phyloP scores from a whole-genome alignment of 345 rosid species.

The Rhodamnia rubescens region DNA sequence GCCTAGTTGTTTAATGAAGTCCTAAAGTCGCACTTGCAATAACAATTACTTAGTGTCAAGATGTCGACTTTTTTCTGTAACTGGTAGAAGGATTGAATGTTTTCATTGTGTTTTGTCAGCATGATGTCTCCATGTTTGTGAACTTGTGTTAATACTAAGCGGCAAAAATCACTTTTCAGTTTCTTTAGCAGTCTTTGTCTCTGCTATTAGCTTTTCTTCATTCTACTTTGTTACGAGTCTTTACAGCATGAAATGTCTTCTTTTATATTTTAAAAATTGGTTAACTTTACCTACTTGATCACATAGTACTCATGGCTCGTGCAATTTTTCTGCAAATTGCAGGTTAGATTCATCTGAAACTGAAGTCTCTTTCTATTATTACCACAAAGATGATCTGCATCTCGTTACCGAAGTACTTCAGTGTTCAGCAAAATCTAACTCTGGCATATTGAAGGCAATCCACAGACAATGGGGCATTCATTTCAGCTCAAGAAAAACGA shows the following conservation, averaged over 20 bases:
- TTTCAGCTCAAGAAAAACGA: constrained; percentile 20
- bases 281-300: neutral
- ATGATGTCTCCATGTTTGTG: neutral
- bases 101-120: neutral
- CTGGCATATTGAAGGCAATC: constrained; percentile 48
- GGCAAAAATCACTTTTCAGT: neutral
- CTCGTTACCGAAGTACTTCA: constrained; percentile 51
- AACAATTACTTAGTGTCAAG: neutral
- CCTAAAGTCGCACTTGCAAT: neutral
- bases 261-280: neutral
- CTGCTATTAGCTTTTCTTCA: neutral
- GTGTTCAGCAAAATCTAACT: constrained; percentile 34
- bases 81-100: neutral
- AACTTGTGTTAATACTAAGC: neutral
- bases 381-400: constrained; percentile 49
- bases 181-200: neutral
- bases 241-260: neutral
- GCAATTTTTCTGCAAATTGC: constrained; percentile 24
- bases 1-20: neutral
- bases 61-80: neutral
- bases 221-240: neutral
- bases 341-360: constrained; percentile 58
- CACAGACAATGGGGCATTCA: constrained; percentile 48
- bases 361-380: constrained; percentile 43
- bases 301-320: neutral